Evolutionary conservation across 2,329 filamentous ascomycete species (phyloP), one percentile per base, ranked within the genome.

Genomic region (Plenodomus lindquistii): DNA sequence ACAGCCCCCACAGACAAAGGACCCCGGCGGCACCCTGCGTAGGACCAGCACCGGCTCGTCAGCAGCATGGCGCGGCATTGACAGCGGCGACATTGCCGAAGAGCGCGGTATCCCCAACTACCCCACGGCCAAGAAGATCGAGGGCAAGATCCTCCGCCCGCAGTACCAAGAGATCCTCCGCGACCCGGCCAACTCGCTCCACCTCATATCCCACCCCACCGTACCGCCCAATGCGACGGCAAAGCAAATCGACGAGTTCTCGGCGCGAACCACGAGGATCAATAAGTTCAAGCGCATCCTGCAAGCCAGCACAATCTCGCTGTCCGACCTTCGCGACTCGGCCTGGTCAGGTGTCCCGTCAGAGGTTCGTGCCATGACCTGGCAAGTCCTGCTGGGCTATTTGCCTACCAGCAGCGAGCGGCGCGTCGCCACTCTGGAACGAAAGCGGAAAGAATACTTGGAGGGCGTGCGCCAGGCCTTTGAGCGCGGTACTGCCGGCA

Each of bases 261-360:
- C 89, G 47, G 88, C 92, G 37, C 85, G 91, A 51, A 94, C 96
- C 62, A 88, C 89, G 6, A 86, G 94, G 54, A 99, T 99, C 70
- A 97, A 99, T 76, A 97, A 97, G 70, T 99, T 99, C 77, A 99
- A 99, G 74, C 88, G 88, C 63, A 89, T 99, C 43, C 79, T 99
- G 6, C 94, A 99, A 75, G 85, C 93, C 18, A 96, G 90, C 35
- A 91, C 89, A 1, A 94, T 99, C 62, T 87, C 91, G 2, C 75
- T 97, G 2, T 79, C 87, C 16, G 93, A 97, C 44, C 80, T 99
- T 19, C 84, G 94, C 54, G 81, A 91, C 48, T 80, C 91, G 24
- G 91, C 94, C 22, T 99, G 95, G 94, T 94, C 92, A 43, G 94
- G 94, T 11, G 83, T 97, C 29, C 95, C 94, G 0, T 87, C 91